Conservation (phyloP, 169 alveolate genomes). For the Eimeria mitis region DNA sequence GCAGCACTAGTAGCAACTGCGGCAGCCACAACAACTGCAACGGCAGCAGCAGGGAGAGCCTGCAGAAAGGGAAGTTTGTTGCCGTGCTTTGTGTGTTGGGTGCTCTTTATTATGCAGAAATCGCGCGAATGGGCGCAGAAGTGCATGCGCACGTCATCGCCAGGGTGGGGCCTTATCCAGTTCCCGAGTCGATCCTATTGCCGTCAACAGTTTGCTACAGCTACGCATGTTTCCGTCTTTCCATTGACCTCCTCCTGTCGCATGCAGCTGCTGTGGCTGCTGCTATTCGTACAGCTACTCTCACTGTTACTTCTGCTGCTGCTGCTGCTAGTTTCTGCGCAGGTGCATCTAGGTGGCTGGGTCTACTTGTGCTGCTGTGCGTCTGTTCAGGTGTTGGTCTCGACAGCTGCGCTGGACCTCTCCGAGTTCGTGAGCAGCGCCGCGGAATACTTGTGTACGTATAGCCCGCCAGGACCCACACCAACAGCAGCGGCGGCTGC, state of each 20-base stretch:
- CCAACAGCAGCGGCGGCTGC: background rate
- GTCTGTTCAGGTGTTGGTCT: constrained; percentile 36
- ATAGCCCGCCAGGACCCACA: constrained; percentile 18
- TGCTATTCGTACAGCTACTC: background rate
- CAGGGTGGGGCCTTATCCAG: constrained; percentile 30
- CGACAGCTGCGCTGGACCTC: constrained; percentile 67
- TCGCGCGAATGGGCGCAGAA: constrained; percentile 55
- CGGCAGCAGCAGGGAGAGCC: background rate
- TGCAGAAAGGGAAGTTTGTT: background rate
- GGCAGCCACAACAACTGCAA: background rate
- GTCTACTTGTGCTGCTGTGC: background rate
- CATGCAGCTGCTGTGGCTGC: background rate
- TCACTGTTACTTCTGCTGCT: background rate
- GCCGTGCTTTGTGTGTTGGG: background rate
- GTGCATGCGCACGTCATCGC: constrained; percentile 77
- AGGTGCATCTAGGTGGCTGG: background rate
- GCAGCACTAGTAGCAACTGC: background rate
- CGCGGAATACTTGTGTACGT: constrained; percentile 26
- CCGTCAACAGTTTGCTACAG: background rate
- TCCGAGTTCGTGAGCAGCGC: constrained; percentile 73
- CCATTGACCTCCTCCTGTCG: background rate
- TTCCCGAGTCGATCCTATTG: background rate
- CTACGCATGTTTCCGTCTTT: background rate
- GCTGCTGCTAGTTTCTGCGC: background rate
- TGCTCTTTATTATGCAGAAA: background rate